phyloP scores from a whole-genome alignment of 441 rosid species.

The Biscutella auriculata region DNA sequence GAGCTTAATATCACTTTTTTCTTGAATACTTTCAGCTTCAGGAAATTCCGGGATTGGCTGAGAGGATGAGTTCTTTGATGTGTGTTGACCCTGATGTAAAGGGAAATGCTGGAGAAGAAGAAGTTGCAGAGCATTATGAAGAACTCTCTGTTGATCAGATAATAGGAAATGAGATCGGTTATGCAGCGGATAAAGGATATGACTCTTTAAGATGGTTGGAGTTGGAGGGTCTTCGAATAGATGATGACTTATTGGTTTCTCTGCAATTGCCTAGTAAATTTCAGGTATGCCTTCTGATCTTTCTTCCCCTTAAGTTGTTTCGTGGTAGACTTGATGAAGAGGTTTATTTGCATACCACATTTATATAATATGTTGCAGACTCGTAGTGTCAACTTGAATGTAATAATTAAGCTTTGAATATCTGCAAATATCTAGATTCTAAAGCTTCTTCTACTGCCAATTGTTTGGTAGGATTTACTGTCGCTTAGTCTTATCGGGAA shows the following conservation, averaged over 20 bases:
- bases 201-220: slow-evolving; percentile 68
- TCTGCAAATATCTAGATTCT: slow-evolving; percentile 1
- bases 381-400: neutral
- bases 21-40: slow-evolving; percentile 47
- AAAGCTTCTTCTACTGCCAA: slow-evolving; percentile 6
- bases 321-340: neutral
- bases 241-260: slow-evolving; percentile 45
- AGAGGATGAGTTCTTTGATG: slow-evolving; percentile 88
- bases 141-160: slow-evolving; percentile 36
- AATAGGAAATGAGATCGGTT: slow-evolving; percentile 34
- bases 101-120: slow-evolving; percentile 24
- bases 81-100: slow-evolving; percentile 49
- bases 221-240: slow-evolving; percentile 62
- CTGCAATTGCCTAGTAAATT: slow-evolving; percentile 48
- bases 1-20: neutral
- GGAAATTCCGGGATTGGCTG: slow-evolving; percentile 75
- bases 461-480: slow-evolving; percentile 44
- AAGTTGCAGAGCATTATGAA: slow-evolving; percentile 8
- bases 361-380: neutral
- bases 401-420: too few relatives aligned
- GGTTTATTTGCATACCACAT: neutral
- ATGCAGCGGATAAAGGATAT: slow-evolving; percentile 39
- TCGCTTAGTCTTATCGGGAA: slow-evolving; percentile 77
- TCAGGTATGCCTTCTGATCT: slow-evolving; percentile 33
- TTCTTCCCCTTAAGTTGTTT: neutral